Evolutionary conservation across 106 monocot genomes (phyloP).

Genomic region (Alisma plantagoaquatica): DNA sequence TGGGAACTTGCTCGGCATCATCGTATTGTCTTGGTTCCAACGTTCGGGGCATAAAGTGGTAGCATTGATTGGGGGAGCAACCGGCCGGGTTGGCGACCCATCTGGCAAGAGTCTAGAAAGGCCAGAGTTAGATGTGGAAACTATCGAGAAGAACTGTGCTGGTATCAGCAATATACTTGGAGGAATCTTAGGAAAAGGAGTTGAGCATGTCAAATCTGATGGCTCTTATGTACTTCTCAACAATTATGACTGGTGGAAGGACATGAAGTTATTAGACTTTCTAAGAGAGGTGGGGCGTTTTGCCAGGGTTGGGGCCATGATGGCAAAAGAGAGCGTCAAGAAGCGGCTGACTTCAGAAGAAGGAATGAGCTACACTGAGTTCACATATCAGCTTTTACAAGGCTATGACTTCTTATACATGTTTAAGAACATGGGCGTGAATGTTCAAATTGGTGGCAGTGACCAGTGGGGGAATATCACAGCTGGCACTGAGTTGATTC

Average conservation of each 20-base stretch:
- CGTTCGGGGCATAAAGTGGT: slow-evolving; percentile 59
- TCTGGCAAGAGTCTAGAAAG: slow-evolving; percentile 79
- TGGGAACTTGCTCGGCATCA: slow-evolving; percentile 73
- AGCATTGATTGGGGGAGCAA: slow-evolving; percentile 80
- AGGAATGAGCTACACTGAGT: slow-evolving; percentile 91
- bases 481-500: slow-evolving; percentile 81
- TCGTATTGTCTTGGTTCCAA: slow-evolving; percentile 86
- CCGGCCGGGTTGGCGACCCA: slow-evolving; percentile 82
- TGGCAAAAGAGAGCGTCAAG: slow-evolving; percentile 93
- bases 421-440: slow-evolving; percentile 76
- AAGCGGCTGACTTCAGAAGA: slow-evolving; percentile 75
- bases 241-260: slow-evolving; percentile 89
- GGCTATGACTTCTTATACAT: slow-evolving; percentile 83
- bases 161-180: slow-evolving; percentile 31
- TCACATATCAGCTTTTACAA: slow-evolving; percentile 93
- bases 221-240: slow-evolving; percentile 43
- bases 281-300: slow-evolving; percentile 63
- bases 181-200: slow-evolving; percentile 28
- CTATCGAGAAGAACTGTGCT: slow-evolving; percentile 41
- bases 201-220: not conserved
- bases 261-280: slow-evolving; percentile 62
- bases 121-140: slow-evolving; percentile 55
- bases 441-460: slow-evolving; percentile 94
- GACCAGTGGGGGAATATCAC: slow-evolving; percentile 99
- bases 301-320: slow-evolving; percentile 85